Conservation (phyloP, 2,329 filamentous ascomycete genomes). For the Sporothrix euskadiensis region DNA sequence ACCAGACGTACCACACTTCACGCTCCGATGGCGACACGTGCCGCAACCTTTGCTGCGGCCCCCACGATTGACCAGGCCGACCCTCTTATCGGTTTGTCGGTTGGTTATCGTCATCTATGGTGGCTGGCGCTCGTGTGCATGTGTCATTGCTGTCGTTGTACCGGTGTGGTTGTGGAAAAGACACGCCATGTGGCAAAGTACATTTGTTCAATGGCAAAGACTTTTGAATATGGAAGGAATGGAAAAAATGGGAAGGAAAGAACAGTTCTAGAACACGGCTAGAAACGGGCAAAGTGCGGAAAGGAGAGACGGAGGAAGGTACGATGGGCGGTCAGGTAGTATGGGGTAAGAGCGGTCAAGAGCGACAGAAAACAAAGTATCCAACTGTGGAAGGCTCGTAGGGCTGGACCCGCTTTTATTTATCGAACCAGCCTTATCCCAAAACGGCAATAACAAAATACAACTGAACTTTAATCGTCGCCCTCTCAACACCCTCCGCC, state of each 20-base stretch:
- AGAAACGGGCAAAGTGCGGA: neutral
- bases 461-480: neutral
- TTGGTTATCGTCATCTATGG: neutral
- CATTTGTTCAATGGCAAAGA: neutral
- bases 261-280: neutral
- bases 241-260: neutral
- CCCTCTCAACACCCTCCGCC: neutral
- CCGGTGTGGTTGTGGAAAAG: too few relatives aligned
- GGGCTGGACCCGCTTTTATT: neutral
- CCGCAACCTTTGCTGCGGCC: conserved; percentile 14
- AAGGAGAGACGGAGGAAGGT: neutral
- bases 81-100: neutral
- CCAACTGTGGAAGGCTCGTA: neutral
- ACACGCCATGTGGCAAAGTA: neutral
- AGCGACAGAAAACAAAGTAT: neutral
- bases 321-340: neutral
- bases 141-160: neutral
- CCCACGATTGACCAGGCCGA: conserved; percentile 2
- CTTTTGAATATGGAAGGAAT: neutral
- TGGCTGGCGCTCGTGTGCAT: neutral
- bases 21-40: neutral
- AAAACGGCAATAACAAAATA: neutral
- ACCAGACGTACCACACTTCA: neutral
- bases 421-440: neutral
- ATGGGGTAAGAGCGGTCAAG: neutral